Evolutionary conservation across 371 early-diverging fungal genomes (phyloP), one percentile per base, ranked within the genome.

Genomic region (Encephalitozoon hellem): DNA sequence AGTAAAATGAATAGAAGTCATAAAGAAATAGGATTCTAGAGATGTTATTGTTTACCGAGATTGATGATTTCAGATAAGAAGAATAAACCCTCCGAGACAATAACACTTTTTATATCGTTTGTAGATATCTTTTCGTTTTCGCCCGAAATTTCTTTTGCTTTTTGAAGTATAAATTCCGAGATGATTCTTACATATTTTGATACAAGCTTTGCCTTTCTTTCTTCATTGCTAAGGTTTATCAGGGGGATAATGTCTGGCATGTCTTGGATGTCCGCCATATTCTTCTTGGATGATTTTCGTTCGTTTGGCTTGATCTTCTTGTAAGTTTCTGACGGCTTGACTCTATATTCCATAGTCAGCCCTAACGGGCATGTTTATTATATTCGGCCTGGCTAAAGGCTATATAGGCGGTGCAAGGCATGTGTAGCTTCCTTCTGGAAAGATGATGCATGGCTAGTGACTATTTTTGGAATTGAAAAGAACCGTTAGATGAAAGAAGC

Each of bases 71-170:
- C 43, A n/a, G 26, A 67, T 18, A 67, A 23, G 25, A 67, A 67
- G 42, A 67, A 43, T 49, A 68, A 68, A 68, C 51, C 26, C 21
- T 68, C 68, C 0, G 51, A 47, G 12, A 49, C 34, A 30, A 49
- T 51, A 23, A 25, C 18, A 25, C 51, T 32, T 49, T 49, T 51
- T 45, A 68, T 43, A n/a, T 47, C 38, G 28, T 68, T 32, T 47
- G 51, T 30, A 25, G 45, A 45, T 28, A 49, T 28, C 5, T 30
- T 18, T 59, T 59, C 9, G 2, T 28, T 34, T 6, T n/a, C 18
- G 18, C 15, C 21, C 3, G 34, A 59, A 15, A 59, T 59, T 15
- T 59, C n/a, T 38, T 15, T 59, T 28, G 59, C 59, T 5, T 59
- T 59, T 32, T 59, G 1, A 0, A 59, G 15, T 32, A 59, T 38